Base-by-base conservation (phyloP, 2,329 filamentous ascomycete genomes). In the Aspergillus calidoustus region DNA sequence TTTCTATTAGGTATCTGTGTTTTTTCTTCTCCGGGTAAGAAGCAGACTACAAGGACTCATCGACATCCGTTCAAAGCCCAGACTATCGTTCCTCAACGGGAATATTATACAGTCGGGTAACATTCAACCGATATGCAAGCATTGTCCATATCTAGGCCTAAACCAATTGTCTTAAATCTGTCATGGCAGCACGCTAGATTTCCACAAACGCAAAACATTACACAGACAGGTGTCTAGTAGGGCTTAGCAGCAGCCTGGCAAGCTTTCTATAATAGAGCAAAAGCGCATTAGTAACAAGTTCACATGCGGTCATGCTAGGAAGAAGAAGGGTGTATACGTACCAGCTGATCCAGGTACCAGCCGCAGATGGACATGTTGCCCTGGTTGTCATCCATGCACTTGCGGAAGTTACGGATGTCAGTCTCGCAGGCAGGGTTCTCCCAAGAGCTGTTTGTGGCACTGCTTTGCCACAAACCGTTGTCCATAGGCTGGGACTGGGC, bases 291-390 rank as follows among this genome's bases (percentile, higher is more conserved):
- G 59, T 17, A 54, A 17, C n/a, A 49, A 15, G 25, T 19, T 30
- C 31, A 31, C 22, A 19, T 7, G 5, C 25, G 53, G 5, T 38
- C 8, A 44, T 34, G 22, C 43, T 22, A 55, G 13, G 52, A 11
- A 4, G 19, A 43, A 19, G 7, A 57, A 19, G 22, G 50, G 34
- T 17, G 38, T 7, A 55, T 28, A 73, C 77, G 57, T 79, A 82
- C 80, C 80, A 99, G 85, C 86, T 99, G 94, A 79, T 99, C 95
- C 72, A 99, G 83, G 80, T 99, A 99, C 93, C 94, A 99, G 69
- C 91, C 91, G 83, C 95, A 99, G 76, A 97, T 96, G 76, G 90
- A 89, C 90, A 99, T 88, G 81, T 95, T 93, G 70, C 95, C 95
- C 76, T 88, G 83, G 80, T 99, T 91, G 75, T 98, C 91, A 79